Evolutionary conservation across 768 basidiomycete species (phyloP), one percentile per base, ranked within the genome.

Genomic region (Flagelloscypha sp.): DNA sequence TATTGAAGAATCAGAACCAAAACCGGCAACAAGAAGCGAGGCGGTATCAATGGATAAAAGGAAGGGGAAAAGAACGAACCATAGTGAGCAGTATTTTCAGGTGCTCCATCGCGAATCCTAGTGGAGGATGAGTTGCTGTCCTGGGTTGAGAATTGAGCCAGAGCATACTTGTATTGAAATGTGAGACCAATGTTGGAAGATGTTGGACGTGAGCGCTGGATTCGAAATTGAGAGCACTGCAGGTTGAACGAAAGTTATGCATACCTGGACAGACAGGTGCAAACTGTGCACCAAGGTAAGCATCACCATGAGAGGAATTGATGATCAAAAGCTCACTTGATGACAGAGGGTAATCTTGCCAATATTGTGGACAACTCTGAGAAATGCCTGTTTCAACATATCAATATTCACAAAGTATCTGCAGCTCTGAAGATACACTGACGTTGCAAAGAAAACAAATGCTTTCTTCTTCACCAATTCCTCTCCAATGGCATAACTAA

Each of bases 391-490:
- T 2, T 27, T 16, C 7, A 7, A 31, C 4, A 19, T 12, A 27
- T 50, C 18, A 48, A 43, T 29, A 10, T 17, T n/a, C 18, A 8
- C 7, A 5, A 5, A 16, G 15, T 29, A 37, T 8, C 11, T 30
- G 19, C 15, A 18, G 24, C 20, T 29, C 11, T 5, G 16, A 16
- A n/a, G 35, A 46, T 22, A 18, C 13, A 47, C 68, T 44, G 47
- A 94, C 73, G 94, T 98, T 6, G 87, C 81, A 52, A 99, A 98
- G 56, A 97, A 84, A 2, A 84, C 83, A 46, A 85, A 87, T 8
- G 79, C 92, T 65, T 84, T 85, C 30, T 71, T 61, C 33, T 61
- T 63, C 46, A 97, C 79, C 37, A 79, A 72, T 51, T 60, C 84
- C 61, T 80, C 89, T 11, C 74, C 85, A 47, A 89, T 84, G 10